Conservation (phyloP, 108 stramenopile genomes). For the Pseudonitzschia multistriata region DNA sequence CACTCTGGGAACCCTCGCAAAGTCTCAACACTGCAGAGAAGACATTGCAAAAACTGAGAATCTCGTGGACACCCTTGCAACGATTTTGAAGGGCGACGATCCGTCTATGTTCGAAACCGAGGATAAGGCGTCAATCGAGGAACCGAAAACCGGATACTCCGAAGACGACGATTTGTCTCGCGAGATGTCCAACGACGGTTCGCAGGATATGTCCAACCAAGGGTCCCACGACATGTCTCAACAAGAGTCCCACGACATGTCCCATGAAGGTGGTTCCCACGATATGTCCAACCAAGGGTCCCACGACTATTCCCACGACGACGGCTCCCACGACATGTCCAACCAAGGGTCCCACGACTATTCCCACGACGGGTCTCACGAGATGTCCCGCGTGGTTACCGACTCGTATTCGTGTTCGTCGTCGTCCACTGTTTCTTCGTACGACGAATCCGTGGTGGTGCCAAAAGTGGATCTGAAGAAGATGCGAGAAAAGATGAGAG, state of each 20-base stretch:
- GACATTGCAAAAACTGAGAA: constrained; percentile 39
- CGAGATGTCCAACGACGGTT: no score
- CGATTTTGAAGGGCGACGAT: constrained; percentile 40
- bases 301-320: neutral
- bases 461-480: constrained; percentile 27
- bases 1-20: constrained; percentile 64
- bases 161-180: constrained; percentile 23
- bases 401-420: constrained; percentile 21
- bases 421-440: constrained; percentile 13
- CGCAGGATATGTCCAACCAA: neutral
- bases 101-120: neutral
- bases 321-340: neutral
- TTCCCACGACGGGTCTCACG: no score
- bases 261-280: neutral
- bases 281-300: neutral
- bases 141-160: constrained; percentile 12
- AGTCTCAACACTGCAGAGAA: constrained; percentile 60
- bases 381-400: constrained; percentile 4
- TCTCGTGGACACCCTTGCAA: constrained; percentile 41
- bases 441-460: constrained; percentile 44
- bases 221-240: neutral
- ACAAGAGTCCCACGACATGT: no score
- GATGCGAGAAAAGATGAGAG: constrained; percentile 37
- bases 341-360: constrained; percentile 13
- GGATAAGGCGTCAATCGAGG: neutral